These are phyloP conservation scores for Aspergillus pseudotamarii DNA, from an alignment of 2,329 filamentous ascomycete genomes.

Conservation along the genomic window DNA sequence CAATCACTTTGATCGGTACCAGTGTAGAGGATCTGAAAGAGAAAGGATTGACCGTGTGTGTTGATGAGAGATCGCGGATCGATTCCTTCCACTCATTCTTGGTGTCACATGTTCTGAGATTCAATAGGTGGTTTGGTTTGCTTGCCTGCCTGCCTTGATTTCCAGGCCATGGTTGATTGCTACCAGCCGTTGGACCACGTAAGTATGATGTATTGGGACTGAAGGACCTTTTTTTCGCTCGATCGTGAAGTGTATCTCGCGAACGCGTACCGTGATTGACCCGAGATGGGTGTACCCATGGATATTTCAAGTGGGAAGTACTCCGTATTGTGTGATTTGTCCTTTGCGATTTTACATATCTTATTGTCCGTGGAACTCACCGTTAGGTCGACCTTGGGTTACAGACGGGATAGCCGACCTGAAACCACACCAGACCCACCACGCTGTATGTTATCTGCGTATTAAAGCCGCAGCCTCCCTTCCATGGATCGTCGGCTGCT, in stretches of 20 bases:
- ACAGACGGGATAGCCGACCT: constrained; percentile 16
- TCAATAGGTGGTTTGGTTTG: not conserved
- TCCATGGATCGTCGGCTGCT: not conserved
- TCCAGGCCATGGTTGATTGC: not conserved
- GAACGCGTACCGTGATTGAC: not conserved
- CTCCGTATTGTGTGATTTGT: constrained; percentile 9
- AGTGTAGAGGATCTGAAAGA: not conserved
- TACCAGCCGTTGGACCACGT: not conserved
- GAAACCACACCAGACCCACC: constrained; percentile 18
- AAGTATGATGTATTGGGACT: constrained; percentile 6
- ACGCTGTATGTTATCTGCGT: constrained; percentile 9
- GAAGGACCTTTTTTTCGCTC: not conserved
- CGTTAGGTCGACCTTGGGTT: constrained; percentile 17
- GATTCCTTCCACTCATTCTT: not conserved
- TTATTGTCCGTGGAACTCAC: constrained; percentile 13
- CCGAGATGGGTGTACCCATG: not conserved
- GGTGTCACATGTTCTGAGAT: not conserved
- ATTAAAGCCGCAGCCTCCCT: constrained; percentile 5
- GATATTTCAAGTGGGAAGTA: not conserved
- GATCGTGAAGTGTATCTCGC: not conserved
- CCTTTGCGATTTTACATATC: constrained; percentile 5
- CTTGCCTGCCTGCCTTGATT: not conserved
- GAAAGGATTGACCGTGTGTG: not conserved
- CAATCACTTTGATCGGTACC: not conserved
- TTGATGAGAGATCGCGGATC: not conserved